These are phyloP conservation scores for Rhynchosporium graminicola DNA, from an alignment of 2,329 filamentous ascomycete species.

Conservation along the genomic window DNA sequence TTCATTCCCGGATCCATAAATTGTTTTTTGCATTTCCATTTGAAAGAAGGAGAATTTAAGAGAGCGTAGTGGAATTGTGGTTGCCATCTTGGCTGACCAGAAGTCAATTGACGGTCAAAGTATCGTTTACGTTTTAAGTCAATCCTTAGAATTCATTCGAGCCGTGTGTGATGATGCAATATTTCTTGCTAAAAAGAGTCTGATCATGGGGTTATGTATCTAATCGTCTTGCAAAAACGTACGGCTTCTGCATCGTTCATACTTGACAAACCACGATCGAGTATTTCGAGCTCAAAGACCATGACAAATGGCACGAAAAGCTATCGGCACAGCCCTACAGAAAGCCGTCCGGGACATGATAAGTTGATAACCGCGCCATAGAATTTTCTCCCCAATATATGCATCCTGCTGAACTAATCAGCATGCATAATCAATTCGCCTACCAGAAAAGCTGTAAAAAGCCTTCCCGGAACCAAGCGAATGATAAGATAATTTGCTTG, in stretches of 20 bases:
- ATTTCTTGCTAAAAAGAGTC: background rate
- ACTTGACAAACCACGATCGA: background rate
- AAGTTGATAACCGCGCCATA: slow-evolving; percentile 7
- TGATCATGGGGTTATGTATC: background rate
- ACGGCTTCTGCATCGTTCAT: background rate
- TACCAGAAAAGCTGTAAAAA: background rate
- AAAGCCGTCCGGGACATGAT: background rate
- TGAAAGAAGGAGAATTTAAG: slow-evolving; percentile 1
- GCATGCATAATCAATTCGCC: background rate
- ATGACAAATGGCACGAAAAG: slow-evolving; percentile 4
- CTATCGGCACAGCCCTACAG: slow-evolving; percentile 7
- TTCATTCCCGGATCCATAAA: no score
- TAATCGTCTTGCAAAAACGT: background rate
- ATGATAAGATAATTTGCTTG: background rate
- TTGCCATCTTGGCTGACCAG: background rate
- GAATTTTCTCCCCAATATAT: background rate
- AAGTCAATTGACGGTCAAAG: no score
- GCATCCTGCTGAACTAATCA: slow-evolving; percentile 9
- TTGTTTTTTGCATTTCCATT: background rate
- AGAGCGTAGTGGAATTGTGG: background rate
- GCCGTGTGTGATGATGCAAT: background rate
- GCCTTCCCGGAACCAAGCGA: background rate
- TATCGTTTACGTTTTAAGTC: no score
- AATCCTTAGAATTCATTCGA: background rate
- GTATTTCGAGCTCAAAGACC: background rate